Base-by-base conservation (phyloP, 257 asterid genomes). In the Vinca minor region DNA sequence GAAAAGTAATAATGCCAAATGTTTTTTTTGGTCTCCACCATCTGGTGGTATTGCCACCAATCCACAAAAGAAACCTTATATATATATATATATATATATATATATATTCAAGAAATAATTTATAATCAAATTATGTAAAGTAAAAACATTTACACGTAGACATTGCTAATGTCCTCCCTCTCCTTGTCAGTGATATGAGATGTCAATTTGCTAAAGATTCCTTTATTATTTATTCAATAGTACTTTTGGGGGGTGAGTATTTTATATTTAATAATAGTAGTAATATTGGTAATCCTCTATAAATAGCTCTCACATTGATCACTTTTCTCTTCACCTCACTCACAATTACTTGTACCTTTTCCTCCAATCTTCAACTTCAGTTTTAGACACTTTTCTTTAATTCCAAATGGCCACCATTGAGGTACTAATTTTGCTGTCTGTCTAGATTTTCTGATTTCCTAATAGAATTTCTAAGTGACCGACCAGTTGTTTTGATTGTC, bases 331-430 rank as follows among this genome's bases (percentile, higher is more conserved):
- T 72, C 82, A 79, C 66, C 80, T 59, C 71, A 68, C 45, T 71
- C 71, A 71, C 73, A 14, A 45, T 59, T 64, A 9, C 71, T 17
- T 31, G 48, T 36, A 31, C 57, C 48, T 53, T 14, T 63, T 29
- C n/a, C n/a, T n/a, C n/a, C n/a, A 23, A 49, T 48, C 60, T 58
- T 42, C 70, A 62, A 2, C 14, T 25, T 64, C 59, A 47, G 5
- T 29, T 8, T 35, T 23, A 47, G 44, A n/a, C 41, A 20, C 15
- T 53, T 39, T 50, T 57, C 38, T 12, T 66, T 42, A 32, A 32
- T 66, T 47, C 63, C 59, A 79, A 84, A 84, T 88, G 96, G 85
- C 96, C 63, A 46, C 76, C n/a, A 82, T 49, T 77, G 71, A 77
- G 94, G 94, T 88, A 46, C 57, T 41, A 7, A 20, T 41, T 39